phyloP scores from a whole-genome alignment of 2,329 filamentous ascomycete species.

The Pseudogymnoascus sp. region DNA sequence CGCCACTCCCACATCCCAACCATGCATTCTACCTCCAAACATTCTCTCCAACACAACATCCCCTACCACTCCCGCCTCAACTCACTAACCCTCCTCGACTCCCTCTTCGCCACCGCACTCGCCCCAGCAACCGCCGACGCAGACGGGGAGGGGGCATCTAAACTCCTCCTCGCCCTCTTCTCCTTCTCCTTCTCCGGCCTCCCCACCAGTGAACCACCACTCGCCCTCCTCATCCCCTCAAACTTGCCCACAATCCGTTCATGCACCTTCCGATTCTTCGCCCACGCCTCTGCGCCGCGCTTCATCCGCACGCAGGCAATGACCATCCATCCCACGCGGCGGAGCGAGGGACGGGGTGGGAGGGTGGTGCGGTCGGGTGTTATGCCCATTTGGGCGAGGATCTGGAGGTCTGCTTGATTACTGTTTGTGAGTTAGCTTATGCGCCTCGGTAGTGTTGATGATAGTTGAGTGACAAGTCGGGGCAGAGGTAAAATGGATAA shows the following conservation, averaged over 20 bases:
- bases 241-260: constrained; percentile 22
- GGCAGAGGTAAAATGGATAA: not conserved
- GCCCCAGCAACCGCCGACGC: not conserved
- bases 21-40: not conserved
- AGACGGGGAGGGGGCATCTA: not conserved
- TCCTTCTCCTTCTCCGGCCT: not conserved
- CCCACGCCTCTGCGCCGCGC: constrained; percentile 41
- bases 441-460: not conserved
- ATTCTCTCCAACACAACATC: not conserved
- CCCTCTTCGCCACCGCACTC: not conserved
- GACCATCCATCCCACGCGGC: constrained; percentile 39
- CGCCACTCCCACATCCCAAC: not conserved
- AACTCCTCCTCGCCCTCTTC: not conserved
- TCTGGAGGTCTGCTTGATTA: constrained; percentile 82
- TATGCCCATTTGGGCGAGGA: constrained; percentile 77
- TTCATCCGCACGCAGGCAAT: constrained; percentile 44
- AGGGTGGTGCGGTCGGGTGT: constrained; percentile 37
- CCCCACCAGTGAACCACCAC: not conserved
- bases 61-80: not conserved
- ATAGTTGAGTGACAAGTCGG: not conserved
- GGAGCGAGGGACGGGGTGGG: constrained; percentile 37
- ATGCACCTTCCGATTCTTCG: constrained; percentile 39
- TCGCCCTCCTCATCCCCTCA: constrained; percentile 18
- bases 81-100: constrained; percentile 1
- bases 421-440: constrained; percentile 39